Percentiles rank a stretch among this genome's conserved stretches.
These are phyloP conservation scores for Aspergillus biplanus DNA, from an alignment of 495 filamentous ascomycete genomes.

Conservation along the genomic window DNA sequence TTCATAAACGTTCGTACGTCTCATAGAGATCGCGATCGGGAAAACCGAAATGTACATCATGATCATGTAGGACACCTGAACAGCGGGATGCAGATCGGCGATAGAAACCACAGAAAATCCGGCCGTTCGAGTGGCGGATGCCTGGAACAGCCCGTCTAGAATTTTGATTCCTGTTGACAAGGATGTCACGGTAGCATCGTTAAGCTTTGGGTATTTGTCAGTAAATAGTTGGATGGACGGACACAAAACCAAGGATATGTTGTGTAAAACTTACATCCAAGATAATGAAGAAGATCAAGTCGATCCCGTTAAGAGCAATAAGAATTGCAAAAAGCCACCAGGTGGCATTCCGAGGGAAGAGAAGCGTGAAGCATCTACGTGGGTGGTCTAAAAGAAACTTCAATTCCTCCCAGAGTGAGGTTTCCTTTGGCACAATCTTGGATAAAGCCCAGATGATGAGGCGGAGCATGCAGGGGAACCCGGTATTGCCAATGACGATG, in stretches of 20 bases:
- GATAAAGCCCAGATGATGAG: conserved; percentile 82
- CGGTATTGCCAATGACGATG: conserved; percentile 92
- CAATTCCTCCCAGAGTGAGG: conserved; percentile 81
- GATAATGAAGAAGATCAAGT: conserved; percentile 86
- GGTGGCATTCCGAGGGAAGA: conserved; percentile 88
- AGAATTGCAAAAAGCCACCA: conserved; percentile 94
- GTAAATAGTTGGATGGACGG: background rate
- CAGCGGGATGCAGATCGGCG: conserved; percentile 78
- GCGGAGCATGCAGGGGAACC: conserved; percentile 90
- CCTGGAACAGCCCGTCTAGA: conserved; percentile 86
- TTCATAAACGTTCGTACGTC: conserved; percentile 95
- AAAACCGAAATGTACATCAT: conserved; percentile 99
- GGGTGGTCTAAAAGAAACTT: conserved; percentile 92
- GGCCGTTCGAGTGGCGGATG: conserved; percentile 81
- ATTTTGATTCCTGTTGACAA: conserved; percentile 70
- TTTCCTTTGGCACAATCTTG: conserved; percentile 58
- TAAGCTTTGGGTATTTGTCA: conserved; percentile 52
- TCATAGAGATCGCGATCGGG: conserved; percentile 91
- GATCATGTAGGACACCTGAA: conserved; percentile 92
- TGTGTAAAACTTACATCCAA: conserved; percentile 68
- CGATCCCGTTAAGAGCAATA: conserved; percentile 77
- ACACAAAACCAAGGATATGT: background rate
- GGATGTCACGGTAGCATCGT: conserved; percentile 64
- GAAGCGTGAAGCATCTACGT: conserved; percentile 88
- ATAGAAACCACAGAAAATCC: conserved; percentile 83